phyloP scores from a whole-genome alignment of 1,284 basidiomycete genomes.

The Agroathelia rolfsii region DNA sequence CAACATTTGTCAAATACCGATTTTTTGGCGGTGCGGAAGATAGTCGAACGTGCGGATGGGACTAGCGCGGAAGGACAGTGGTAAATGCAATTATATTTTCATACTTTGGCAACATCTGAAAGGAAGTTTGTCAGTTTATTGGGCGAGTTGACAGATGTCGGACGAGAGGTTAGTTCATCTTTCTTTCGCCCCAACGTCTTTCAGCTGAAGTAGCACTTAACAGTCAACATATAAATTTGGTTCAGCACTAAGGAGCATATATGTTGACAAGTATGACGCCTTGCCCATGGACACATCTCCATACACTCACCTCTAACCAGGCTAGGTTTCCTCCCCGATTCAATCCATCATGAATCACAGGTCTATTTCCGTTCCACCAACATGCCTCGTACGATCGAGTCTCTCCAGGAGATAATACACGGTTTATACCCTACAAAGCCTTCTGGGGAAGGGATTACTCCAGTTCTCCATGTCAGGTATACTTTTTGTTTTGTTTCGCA shows the following conservation, averaged over 20 bases:
- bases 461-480: conserved; percentile 49
- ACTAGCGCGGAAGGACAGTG: conserved; percentile 47
- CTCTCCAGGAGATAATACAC: conserved; percentile 62
- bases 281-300: conserved; percentile 1
- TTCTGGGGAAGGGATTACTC: conserved; percentile 33
- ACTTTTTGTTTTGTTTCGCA: conserved; percentile 7
- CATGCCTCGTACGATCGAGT: conserved; percentile 70
- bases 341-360: conserved; percentile 32
- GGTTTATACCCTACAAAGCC: conserved; percentile 58
- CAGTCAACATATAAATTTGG: conserved; percentile 68
- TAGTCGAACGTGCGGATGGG: conserved; percentile 51
- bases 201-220: conserved; percentile 7
- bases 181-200: conserved; percentile 3
- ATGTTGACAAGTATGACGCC: conserved; percentile 51
- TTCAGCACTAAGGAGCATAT: conserved; percentile 49
- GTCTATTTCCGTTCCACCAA: conserved; percentile 71
- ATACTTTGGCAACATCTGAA: conserved; percentile 6
- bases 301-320: conserved; percentile 23
- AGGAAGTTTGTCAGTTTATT: conserved; percentile 37
- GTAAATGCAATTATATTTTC: conserved; percentile 23
- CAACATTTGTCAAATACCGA: conserved; percentile 13
- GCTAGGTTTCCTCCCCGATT: conserved; percentile 54
- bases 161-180: conserved; percentile 41
- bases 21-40: conserved; percentile 27
- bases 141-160: conserved; percentile 74